These are phyloP conservation scores for Adenanthera pavonina DNA, from an alignment of 306 rosid species.

Conservation along the genomic window DNA sequence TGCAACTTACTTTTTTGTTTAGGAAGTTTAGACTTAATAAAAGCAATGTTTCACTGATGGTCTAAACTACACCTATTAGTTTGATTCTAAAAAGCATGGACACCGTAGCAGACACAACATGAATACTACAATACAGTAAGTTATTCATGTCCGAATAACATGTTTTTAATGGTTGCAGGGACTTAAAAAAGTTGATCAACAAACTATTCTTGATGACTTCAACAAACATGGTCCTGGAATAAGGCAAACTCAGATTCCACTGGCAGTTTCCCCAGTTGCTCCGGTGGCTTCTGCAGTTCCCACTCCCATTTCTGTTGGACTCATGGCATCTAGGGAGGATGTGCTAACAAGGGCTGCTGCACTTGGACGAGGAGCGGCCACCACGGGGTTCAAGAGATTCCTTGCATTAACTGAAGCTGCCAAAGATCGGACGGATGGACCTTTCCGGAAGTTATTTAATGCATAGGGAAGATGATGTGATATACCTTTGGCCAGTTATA, in stretches of 20 bases:
- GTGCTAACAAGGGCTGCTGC: constrained; percentile 97
- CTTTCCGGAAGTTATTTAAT: constrained; percentile 93
- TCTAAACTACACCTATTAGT: not conserved
- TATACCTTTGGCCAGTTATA: constrained; percentile 1
- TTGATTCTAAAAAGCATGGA: not conserved
- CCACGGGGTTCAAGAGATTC: constrained; percentile 96
- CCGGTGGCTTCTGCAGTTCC: constrained; percentile 56
- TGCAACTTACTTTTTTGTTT: not conserved
- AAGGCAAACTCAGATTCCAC: constrained; percentile 66
- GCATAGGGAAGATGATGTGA: constrained; percentile 46
- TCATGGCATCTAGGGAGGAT: constrained; percentile 70
- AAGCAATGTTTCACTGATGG: not conserved
- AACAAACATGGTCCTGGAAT: constrained; percentile 87
- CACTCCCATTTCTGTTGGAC: constrained; percentile 61
- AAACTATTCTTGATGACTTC: constrained; percentile 86
- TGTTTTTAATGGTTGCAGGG: constrained; percentile 64
- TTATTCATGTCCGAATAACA: constrained; percentile 1
- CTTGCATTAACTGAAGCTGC: constrained; percentile 99
- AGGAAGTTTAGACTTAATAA: not conserved
- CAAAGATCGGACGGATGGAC: constrained; percentile 94
- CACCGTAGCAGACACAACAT: no score
- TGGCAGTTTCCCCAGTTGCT: constrained; percentile 53
- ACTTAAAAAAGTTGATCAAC: constrained; percentile 84
- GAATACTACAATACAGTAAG: not conserved
- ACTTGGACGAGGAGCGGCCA: constrained; percentile 98